phyloP scores from a whole-genome alignment of 768 basidiomycete species.

The Leccinum variicolor region DNA sequence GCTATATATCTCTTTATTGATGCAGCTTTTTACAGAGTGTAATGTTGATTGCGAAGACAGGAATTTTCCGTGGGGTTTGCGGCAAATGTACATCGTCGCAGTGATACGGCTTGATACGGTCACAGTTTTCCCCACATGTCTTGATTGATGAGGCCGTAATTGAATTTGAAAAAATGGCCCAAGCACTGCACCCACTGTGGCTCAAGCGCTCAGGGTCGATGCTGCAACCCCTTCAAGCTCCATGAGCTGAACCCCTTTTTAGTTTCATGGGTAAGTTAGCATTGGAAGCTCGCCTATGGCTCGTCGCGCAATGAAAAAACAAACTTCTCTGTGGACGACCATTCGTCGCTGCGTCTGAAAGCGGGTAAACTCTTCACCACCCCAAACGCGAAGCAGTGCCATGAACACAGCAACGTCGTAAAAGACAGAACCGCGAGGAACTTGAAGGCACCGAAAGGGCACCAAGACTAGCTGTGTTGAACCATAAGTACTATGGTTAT shows the following conservation, averaged over 20 bases:
- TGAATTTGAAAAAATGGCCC: not conserved
- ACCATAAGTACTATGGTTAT: not conserved
- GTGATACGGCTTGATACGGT: not conserved
- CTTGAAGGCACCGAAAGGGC: not conserved
- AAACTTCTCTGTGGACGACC: not conserved
- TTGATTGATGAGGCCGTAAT: not conserved
- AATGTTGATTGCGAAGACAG: not conserved
- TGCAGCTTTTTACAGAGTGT: not conserved
- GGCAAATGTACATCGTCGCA: not conserved
- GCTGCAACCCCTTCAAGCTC: not conserved
- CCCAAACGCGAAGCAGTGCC: not conserved
- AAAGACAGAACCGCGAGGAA: not conserved
- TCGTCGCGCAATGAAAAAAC: not conserved
- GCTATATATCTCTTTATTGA: constrained; percentile 4
- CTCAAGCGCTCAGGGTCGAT: not conserved
- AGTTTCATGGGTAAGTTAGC: no score
- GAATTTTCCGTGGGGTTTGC: not conserved
- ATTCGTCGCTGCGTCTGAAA: not conserved
- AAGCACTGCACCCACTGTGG: not conserved
- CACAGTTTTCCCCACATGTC: not conserved
- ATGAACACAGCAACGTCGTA: not conserved
- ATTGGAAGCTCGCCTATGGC: not conserved
- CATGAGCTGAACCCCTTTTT: not conserved
- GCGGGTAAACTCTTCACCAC: not conserved
- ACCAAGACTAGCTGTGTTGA: not conserved